A percentile compares a stretch with the other conserved stretches of the same genome.
Evolutionary conservation across 2,329 filamentous ascomycete genomes (phyloP).

Genomic region (Tricladium varicosporioides): DNA sequence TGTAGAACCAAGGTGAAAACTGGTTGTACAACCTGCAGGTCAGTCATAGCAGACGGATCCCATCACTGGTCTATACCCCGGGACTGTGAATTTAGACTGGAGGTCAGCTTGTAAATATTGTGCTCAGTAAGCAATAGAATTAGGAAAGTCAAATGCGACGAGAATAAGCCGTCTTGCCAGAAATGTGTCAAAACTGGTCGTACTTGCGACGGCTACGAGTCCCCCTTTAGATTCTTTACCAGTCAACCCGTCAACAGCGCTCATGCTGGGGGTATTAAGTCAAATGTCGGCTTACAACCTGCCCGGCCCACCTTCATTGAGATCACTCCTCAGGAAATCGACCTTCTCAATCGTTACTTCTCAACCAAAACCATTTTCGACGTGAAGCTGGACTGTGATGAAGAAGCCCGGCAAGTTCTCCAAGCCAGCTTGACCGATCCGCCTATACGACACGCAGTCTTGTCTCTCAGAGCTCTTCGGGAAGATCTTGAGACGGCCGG

Average conservation of each 20-base stretch:
- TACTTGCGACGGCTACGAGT: conserved; percentile 43
- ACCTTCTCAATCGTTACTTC: conserved; percentile 39
- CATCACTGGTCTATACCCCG: conserved; percentile 17
- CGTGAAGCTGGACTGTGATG: conserved; percentile 37
- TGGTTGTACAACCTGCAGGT: conserved; percentile 45
- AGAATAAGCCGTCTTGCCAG: conserved; percentile 27
- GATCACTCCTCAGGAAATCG: conserved; percentile 33
- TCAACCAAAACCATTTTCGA: conserved; percentile 43
- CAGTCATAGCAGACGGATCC: conserved; percentile 26
- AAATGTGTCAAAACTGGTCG: conserved; percentile 38
- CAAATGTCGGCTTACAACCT: conserved; percentile 18
- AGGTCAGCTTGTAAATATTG: conserved; percentile 15
- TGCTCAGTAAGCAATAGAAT: conserved; percentile 42
- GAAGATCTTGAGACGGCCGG: conserved; percentile 38
- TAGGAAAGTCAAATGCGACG: conserved; percentile 37
- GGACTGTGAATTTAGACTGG: conserved; percentile 15
- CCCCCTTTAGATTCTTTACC: conserved; percentile 35
- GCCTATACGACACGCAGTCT: conserved; percentile 39
- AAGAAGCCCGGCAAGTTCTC: conserved; percentile 41
- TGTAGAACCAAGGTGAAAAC: conserved; percentile 40
- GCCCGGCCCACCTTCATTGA: conserved; percentile 22
- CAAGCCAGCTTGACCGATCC: conserved; percentile 38
- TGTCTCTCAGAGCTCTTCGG: conserved; percentile 40
- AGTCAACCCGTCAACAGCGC: conserved; percentile 23
- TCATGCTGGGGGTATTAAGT: conserved; percentile 22